A percentile compares a stretch with the other conserved stretches of the same genome.
These are phyloP conservation scores for Fabrea salina DNA, from an alignment of 169 alveolate species.

Conservation along the genomic window DNA sequence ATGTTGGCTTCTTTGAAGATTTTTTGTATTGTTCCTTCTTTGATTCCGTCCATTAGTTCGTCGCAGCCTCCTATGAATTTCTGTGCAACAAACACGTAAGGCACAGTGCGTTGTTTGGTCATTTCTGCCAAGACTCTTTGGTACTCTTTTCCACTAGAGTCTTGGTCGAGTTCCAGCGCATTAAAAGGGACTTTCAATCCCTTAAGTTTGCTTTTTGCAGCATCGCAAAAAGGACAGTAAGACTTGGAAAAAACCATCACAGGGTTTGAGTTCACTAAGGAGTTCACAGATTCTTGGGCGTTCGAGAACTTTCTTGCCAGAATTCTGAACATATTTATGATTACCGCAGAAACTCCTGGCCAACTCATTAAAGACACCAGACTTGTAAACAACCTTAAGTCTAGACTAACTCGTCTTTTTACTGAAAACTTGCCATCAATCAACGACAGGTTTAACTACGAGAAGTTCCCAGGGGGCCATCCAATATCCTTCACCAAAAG, in stretches of 20 bases:
- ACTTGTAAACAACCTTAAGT: not conserved
- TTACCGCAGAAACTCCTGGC: not conserved
- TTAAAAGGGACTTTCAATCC: not conserved
- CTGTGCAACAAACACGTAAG: not conserved
- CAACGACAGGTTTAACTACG: not conserved
- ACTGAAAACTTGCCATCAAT: not conserved
- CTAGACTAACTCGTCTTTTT: not conserved
- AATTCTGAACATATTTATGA: not conserved
- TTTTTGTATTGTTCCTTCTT: not conserved
- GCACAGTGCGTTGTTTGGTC: not conserved
- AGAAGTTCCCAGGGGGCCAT: constrained; percentile 33
- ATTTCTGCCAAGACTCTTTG: not conserved
- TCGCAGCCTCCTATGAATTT: constrained; percentile 5
- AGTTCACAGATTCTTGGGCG: too few relatives aligned
- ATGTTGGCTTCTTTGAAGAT: constrained; percentile 6
- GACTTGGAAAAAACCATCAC: not conserved
- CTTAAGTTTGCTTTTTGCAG: not conserved
- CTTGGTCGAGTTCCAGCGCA: not conserved
- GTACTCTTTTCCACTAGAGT: not conserved
- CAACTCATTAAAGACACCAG: not conserved
- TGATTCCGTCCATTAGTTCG: not conserved
- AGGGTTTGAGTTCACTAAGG: too few relatives aligned
- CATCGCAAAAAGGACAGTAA: not conserved
- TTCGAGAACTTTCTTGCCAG: too few relatives aligned
- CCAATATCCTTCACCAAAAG: constrained; percentile 33